Evolutionary conservation across 441 rosid genomes (phyloP).

Genomic region (Populus hybrid): DNA sequence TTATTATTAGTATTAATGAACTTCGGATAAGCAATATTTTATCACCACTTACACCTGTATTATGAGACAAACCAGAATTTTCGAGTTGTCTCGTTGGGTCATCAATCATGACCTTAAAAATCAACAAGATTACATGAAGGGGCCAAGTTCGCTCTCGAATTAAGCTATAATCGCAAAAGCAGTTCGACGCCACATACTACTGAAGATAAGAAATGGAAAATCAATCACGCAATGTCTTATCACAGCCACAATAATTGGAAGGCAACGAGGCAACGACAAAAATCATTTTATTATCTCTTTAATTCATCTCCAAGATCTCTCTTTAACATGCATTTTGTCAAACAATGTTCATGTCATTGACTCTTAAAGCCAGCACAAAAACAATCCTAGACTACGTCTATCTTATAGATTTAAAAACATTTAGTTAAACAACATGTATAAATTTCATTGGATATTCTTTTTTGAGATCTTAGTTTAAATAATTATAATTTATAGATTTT

Average conservation of each 20-base stretch:
- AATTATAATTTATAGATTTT: too few species aligned
- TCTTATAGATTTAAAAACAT: too few species aligned
- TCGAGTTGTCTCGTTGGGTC: conserved; percentile 12
- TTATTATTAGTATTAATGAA: not conserved
- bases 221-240: conserved; percentile 15
- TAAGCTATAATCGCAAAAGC: conserved; percentile 10
- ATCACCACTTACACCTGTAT: not conserved
- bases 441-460: too few species aligned
- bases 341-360: conserved; percentile 13
- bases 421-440: too few species aligned
- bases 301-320: not conserved
- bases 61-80: conserved; percentile 6
- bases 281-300: conserved; percentile 19
- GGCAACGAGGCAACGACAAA: conserved; percentile 17
- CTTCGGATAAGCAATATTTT: not conserved
- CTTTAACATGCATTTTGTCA: not conserved
- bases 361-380: not conserved
- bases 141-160: not conserved
- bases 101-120: conserved; percentile 17
- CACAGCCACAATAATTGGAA: conserved; percentile 25
- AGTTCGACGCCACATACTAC: conserved; percentile 11
- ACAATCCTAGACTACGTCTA: not conserved
- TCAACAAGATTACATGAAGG: conserved; percentile 4
- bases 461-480: too few species aligned
- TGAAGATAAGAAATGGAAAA: conserved; percentile 5